Evolutionary conservation across 179 eudicot species (phyloP).

Genomic region (Patellifolia procumbens): DNA sequence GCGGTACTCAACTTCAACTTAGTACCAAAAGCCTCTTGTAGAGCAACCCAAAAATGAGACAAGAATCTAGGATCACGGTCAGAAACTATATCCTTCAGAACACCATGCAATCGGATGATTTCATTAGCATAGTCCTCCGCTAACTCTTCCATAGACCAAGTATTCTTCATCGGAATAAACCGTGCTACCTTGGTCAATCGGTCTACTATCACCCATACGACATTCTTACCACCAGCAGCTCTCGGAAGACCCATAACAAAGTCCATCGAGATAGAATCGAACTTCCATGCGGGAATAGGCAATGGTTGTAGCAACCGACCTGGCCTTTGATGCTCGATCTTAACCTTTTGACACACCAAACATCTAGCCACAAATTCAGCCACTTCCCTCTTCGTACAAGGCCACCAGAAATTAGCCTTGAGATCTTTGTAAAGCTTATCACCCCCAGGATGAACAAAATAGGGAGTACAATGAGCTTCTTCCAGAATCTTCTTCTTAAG

Average conservation of each 20-base stretch:
- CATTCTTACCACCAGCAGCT: background rate
- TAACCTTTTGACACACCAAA: no score
- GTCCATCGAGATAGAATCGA: slow-evolving; percentile 1
- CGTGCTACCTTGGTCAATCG: background rate
- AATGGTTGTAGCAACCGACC: background rate
- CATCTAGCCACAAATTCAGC: no score
- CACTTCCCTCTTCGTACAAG: no score
- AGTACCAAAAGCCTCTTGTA: background rate
- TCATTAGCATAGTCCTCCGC: background rate
- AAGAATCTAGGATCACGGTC: slow-evolving; percentile 1
- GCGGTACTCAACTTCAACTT: background rate
- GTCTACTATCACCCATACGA: background rate
- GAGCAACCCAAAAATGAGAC: background rate
- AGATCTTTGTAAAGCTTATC: no score
- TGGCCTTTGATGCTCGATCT: no score
- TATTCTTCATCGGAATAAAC: background rate
- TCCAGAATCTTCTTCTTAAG: no score
- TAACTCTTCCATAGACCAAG: background rate
- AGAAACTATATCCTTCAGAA: background rate
- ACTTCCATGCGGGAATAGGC: background rate
- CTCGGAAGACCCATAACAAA: background rate
- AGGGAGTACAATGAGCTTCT: no score
- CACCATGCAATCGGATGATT: background rate
- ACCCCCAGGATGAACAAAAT: no score
- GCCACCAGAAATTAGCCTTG: no score